Evolutionary conservation across 1,284 basidiomycete genomes (phyloP).

Genomic region (Mycosarcoma mackinlayi): DNA sequence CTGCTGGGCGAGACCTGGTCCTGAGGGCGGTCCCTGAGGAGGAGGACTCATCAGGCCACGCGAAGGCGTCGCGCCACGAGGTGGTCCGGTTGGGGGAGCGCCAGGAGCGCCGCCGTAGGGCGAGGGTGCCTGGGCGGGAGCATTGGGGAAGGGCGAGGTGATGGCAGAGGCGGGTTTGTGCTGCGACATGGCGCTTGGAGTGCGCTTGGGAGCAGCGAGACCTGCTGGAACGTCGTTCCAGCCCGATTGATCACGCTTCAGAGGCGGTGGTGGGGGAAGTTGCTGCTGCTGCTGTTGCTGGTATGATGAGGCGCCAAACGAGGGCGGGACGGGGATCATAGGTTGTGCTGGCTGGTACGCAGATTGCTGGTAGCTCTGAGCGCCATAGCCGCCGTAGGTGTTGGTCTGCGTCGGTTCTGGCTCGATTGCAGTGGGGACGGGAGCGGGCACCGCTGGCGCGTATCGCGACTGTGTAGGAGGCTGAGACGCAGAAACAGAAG

Average conservation of each 20-base stretch:
- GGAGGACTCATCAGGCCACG: conserved; percentile 69
- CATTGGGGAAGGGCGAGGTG: conserved; percentile 88
- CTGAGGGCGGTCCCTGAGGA: conserved; percentile 35
- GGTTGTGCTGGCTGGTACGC: conserved; percentile 52
- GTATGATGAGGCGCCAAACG: conserved; percentile 59
- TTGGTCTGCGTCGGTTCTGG: conserved; percentile 30
- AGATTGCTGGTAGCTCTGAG: conserved; percentile 68
- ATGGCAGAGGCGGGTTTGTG: conserved; percentile 71
- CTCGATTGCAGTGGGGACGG: conserved; percentile 26
- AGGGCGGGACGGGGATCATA: conserved; percentile 68
- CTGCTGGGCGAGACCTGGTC: conserved; percentile 42
- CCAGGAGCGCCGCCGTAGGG: conserved; percentile 46
- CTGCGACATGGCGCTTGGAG: conserved; percentile 55
- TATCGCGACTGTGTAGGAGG: conserved; percentile 49
- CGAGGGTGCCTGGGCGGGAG: conserved; percentile 52
- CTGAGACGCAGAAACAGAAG: conserved; percentile 68
- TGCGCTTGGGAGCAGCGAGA: conserved; percentile 62
- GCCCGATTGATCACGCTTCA: conserved; percentile 77
- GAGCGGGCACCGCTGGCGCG: conserved; percentile 71
- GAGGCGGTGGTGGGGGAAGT: conserved; percentile 69
- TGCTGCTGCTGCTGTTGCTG: conserved; percentile 43
- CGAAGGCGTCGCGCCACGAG: conserved; percentile 57
- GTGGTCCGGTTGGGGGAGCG: conserved; percentile 64
- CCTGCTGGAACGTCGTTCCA: conserved; percentile 88
- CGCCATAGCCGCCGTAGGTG: conserved; percentile 31